A percentile compares a stretch with the other conserved stretches of the same genome.
These are phyloP conservation scores for Friedmanniomyces endolithicus DNA, from an alignment of 495 filamentous ascomycete species.

Conservation along the genomic window DNA sequence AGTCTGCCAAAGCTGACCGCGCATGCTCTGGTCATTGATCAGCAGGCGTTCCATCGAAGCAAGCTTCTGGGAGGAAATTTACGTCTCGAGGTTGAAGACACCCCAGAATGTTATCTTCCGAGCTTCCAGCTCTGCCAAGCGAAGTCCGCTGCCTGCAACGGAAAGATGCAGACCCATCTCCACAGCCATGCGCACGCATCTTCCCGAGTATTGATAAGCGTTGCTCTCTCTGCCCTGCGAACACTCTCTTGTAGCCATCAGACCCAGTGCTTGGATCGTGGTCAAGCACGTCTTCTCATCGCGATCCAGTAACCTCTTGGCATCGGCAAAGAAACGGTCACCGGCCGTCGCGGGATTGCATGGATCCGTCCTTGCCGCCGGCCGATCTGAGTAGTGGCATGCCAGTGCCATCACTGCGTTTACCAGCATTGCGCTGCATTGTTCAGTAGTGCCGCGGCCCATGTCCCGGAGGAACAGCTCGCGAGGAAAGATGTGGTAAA, in stretches of 20 bases:
- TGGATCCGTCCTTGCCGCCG: constrained; percentile 48
- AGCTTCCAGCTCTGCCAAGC: constrained; percentile 41
- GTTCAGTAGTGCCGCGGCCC: constrained; percentile 39
- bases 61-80: constrained; percentile 9
- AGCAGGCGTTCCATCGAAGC: background rate
- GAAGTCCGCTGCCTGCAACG: constrained; percentile 32
- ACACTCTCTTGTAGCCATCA: constrained; percentile 44
- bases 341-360: constrained; percentile 52
- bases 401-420: constrained; percentile 63
- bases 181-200: constrained; percentile 51
- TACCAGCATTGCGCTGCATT: constrained; percentile 61
- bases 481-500: constrained; percentile 57
- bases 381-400: constrained; percentile 59
- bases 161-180: constrained; percentile 52
- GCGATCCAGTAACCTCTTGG: constrained; percentile 45
- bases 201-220: constrained; percentile 53
- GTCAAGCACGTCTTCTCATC: constrained; percentile 51
- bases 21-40: constrained; percentile 42
- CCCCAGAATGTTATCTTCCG: constrained; percentile 62
- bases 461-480: constrained; percentile 61
- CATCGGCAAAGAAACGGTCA: constrained; percentile 60
- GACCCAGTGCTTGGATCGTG: constrained; percentile 63
- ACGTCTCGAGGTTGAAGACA: constrained; percentile 59
- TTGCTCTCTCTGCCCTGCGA: constrained; percentile 40
- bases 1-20: constrained; percentile 50